These are phyloP conservation scores for Ceratocystis destructans DNA, from an alignment of 2,329 filamentous ascomycete species.

Conservation along the genomic window DNA sequence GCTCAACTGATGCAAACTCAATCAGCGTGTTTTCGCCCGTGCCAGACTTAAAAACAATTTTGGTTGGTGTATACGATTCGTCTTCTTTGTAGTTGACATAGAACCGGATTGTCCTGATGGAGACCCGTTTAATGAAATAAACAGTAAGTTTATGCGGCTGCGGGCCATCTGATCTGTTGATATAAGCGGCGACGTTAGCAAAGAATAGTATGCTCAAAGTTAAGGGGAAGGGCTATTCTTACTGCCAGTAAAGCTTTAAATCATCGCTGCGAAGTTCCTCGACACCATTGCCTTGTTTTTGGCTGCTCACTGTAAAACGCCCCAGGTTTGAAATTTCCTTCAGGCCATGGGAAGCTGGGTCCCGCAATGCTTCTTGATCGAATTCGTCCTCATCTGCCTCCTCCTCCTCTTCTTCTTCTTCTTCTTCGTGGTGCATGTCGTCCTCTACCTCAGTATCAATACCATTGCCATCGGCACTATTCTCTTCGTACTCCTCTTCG, in stretches of 20 bases:
- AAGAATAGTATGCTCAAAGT: not conserved
- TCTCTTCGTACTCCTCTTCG: conserved; percentile 23
- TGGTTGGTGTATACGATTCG: conserved; percentile 92
- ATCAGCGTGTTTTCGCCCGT: conserved; percentile 85
- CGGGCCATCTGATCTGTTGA: conserved; percentile 58
- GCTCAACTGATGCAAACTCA: conserved; percentile 68
- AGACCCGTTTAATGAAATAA: conserved; percentile 72
- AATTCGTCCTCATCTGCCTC: conserved; percentile 24
- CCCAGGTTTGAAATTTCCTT: conserved; percentile 78
- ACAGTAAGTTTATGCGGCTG: conserved; percentile 73
- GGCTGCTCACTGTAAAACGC: conserved; percentile 68
- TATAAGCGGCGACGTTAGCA: conserved; percentile 12
- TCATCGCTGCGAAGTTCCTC: conserved; percentile 63
- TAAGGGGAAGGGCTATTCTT: conserved; percentile 25
- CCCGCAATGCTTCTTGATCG: conserved; percentile 32
- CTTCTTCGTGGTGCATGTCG: conserved; percentile 22
- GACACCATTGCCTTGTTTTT: conserved; percentile 68
- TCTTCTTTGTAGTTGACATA: conserved; percentile 85
- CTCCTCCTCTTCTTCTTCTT: conserved; percentile 23
- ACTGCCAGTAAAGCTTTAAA: conserved; percentile 67
- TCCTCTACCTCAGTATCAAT: conserved; percentile 20
- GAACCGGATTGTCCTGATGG: conserved; percentile 64
- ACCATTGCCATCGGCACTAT: conserved; percentile 21
- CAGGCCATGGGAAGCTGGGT: conserved; percentile 43
- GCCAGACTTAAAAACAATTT: conserved; percentile 77